These are phyloP conservation scores for Alternaria infectoria DNA, from an alignment of 2,329 filamentous ascomycete genomes.

Conservation along the genomic window DNA sequence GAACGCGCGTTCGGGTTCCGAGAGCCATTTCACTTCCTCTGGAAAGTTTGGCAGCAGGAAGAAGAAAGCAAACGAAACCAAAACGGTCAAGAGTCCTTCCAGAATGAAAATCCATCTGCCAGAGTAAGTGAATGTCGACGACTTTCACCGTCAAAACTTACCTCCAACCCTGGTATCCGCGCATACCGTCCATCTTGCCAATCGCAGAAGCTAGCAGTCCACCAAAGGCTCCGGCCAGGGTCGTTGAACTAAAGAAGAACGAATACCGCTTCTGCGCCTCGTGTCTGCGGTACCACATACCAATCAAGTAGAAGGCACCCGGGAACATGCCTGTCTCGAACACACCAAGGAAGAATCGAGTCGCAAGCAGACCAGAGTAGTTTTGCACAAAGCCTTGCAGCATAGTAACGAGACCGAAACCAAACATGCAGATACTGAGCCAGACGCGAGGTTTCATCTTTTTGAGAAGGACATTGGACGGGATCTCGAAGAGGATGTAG, in stretches of 20 bases:
- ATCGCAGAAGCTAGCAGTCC: slow-evolving; percentile 85
- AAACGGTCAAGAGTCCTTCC: slow-evolving; percentile 57
- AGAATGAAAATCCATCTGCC: slow-evolving; percentile 77
- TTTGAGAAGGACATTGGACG: slow-evolving; percentile 60
- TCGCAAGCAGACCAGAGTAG: slow-evolving; percentile 77
- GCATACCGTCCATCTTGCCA: slow-evolving; percentile 79
- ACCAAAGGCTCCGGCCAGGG: slow-evolving; percentile 82
- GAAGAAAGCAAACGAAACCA: slow-evolving; percentile 55
- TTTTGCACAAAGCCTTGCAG: slow-evolving; percentile 79
- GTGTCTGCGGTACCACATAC: slow-evolving; percentile 87
- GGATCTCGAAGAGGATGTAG: slow-evolving; percentile 62
- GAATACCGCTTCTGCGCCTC: slow-evolving; percentile 92
- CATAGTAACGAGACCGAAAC: slow-evolving; percentile 70
- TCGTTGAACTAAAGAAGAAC: slow-evolving; percentile 89
- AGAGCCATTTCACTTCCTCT: slow-evolving; percentile 57
- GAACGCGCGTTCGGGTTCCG: slow-evolving; percentile 53
- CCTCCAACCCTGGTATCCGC: slow-evolving; percentile 75
- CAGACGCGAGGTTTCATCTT: slow-evolving; percentile 60
- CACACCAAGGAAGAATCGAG: slow-evolving; percentile 80
- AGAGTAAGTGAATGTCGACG: too few relatives aligned
- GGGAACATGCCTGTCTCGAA: slow-evolving; percentile 63
- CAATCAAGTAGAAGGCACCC: slow-evolving; percentile 69
- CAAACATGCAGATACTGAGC: slow-evolving; percentile 81
- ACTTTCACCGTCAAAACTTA: not conserved
- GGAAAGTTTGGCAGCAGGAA: slow-evolving; percentile 58